phyloP scores from a whole-genome alignment of 1,284 basidiomycete species.

The Cutaneotrichosporon cavernicola region DNA sequence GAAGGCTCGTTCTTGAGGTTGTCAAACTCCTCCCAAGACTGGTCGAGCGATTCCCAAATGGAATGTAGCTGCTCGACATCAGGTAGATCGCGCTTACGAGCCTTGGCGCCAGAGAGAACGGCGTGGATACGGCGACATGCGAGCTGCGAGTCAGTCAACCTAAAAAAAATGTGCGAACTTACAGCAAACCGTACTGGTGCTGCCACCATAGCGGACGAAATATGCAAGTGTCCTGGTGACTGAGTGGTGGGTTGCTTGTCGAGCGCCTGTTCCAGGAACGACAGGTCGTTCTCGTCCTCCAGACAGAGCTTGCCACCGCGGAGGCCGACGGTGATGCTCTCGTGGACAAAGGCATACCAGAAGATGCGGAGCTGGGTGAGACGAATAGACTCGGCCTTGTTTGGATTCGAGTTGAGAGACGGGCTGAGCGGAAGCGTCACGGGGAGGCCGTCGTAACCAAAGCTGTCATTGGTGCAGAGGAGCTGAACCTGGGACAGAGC shows the following conservation, averaged over 20 bases:
- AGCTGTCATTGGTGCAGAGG: slow-evolving; percentile 62
- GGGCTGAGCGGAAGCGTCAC: slow-evolving; percentile 47
- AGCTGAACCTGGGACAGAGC: slow-evolving; percentile 67
- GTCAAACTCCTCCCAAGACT: slow-evolving; percentile 77
- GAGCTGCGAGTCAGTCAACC: slow-evolving; percentile 38
- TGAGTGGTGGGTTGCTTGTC: slow-evolving; percentile 14
- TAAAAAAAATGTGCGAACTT: slow-evolving; percentile 16
- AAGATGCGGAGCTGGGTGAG: slow-evolving; percentile 69
- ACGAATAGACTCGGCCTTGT: slow-evolving; percentile 52
- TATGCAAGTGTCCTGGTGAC: slow-evolving; percentile 34
- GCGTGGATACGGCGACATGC: slow-evolving; percentile 73
- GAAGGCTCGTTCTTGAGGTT: slow-evolving; percentile 55
- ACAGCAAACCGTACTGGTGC: slow-evolving; percentile 66
- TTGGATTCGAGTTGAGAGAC: slow-evolving; percentile 56
- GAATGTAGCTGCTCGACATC: slow-evolving; percentile 64
- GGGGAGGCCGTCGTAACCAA: slow-evolving; percentile 55
- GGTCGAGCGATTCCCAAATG: slow-evolving; percentile 76
- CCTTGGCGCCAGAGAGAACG: slow-evolving; percentile 69
- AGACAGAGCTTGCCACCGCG: slow-evolving; percentile 69
- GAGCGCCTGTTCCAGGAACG: slow-evolving; percentile 11
- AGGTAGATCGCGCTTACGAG: slow-evolving; percentile 62
- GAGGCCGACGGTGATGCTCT: slow-evolving; percentile 72
- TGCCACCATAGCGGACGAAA: slow-evolving; percentile 55
- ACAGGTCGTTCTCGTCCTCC: slow-evolving; percentile 56
- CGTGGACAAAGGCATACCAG: slow-evolving; percentile 77